These are phyloP conservation scores for Secale cereale DNA, from an alignment of 176 grass and related monocot species.

Conservation along the genomic window DNA sequence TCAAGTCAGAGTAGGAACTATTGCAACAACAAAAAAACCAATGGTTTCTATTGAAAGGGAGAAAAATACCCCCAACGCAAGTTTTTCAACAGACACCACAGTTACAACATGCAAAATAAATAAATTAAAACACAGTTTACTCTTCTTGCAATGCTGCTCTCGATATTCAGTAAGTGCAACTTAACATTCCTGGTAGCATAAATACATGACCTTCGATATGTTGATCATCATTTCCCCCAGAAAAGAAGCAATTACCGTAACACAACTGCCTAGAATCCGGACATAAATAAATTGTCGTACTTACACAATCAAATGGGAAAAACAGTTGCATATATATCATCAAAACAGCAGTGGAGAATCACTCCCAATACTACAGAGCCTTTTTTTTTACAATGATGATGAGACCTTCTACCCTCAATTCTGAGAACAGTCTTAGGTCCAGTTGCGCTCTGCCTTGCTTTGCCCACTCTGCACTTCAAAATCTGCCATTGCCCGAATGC, in stretches of 20 bases:
- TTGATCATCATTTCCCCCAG: background rate
- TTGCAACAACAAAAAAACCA: background rate
- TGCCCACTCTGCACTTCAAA: slow-evolving; percentile 11
- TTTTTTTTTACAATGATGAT: slow-evolving; percentile 39
- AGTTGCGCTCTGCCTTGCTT: slow-evolving; percentile 30
- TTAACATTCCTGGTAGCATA: slow-evolving; percentile 10
- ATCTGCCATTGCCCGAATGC: background rate
- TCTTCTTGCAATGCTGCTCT: background rate
- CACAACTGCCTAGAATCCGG: slow-evolving; percentile 17
- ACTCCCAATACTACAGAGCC: slow-evolving; percentile 21
- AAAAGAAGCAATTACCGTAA: background rate
- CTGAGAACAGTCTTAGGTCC: slow-evolving; percentile 10
- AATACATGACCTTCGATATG: slow-evolving; percentile 6
- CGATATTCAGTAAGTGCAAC: background rate
- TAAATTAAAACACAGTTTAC: slow-evolving; percentile 15
- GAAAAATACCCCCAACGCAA: background rate
- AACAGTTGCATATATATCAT: slow-evolving; percentile 32
- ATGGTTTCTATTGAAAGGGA: background rate
- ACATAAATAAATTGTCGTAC: slow-evolving; percentile 35
- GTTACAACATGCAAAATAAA: background rate
- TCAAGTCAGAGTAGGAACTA: background rate
- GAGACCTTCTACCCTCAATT: slow-evolving; percentile 28
- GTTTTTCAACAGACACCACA: slow-evolving; percentile 2
- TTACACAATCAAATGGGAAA: slow-evolving; percentile 41
- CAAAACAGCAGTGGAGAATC: slow-evolving; percentile 35